Conservation (phyloP, 257 asterid species). For the Capsicum baccatum region DNA sequence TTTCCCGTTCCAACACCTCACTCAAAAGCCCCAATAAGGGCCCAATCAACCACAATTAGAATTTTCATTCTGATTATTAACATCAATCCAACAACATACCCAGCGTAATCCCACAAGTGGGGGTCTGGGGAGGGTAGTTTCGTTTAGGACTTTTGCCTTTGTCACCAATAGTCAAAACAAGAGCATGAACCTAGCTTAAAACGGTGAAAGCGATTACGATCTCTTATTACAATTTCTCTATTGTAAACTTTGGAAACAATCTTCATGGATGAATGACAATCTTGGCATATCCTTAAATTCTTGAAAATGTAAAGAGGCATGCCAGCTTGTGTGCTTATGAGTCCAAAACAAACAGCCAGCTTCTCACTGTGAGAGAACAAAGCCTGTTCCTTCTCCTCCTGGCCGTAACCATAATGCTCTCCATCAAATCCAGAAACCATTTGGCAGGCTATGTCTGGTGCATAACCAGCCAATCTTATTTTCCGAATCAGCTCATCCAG, state of each 20-base stretch:
- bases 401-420: conserved; percentile 31
- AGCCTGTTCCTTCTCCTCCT: conserved; percentile 65
- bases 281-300: conserved; percentile 64
- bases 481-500: conserved; percentile 62
- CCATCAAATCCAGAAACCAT: conserved; percentile 39
- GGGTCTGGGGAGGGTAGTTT: too few species aligned
- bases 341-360: conserved; percentile 63
- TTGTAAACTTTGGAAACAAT: conserved; percentile 49
- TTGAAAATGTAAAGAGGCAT: conserved; percentile 56
- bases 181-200: conserved; percentile 58
- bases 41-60: too few species aligned
- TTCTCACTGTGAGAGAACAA: conserved; percentile 59
- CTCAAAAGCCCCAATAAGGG: too few species aligned
- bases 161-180: conserved; percentile 56
- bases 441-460: conserved; percentile 48
- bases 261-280: conserved; percentile 72
- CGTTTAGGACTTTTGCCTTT: too few species aligned
- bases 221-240: conserved; percentile 64
- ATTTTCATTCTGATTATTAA: too few species aligned
- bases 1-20: too few species aligned
- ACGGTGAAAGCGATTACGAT: conserved; percentile 63
- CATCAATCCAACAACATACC: too few species aligned
- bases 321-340: conserved; percentile 57
- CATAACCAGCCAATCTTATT: conserved; percentile 54
- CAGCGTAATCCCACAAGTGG: too few species aligned